Base-by-base conservation (phyloP, 768 basidiomycete genomes). In the Tephrocybe sp. region DNA sequence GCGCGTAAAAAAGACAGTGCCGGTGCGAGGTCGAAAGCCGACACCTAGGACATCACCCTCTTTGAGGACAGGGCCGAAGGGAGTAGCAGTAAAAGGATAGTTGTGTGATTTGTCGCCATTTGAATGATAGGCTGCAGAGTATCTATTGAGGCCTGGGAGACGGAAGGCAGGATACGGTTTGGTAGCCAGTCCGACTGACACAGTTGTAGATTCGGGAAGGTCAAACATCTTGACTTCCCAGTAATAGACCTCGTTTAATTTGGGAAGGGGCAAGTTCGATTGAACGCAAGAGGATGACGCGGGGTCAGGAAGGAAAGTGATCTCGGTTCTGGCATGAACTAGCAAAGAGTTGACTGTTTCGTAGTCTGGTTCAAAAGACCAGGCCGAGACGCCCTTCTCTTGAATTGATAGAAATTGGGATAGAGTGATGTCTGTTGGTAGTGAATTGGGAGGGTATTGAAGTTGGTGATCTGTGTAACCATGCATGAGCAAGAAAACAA, bases 171-270 rank as follows among this genome's bases (percentile, higher is more conserved):
- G 97, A 63, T 92, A 98, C 8, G 97, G 97, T 67, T 97, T 98
- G 2, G 97, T 99, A 15, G 95, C 94, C 30, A 99, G 67, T 29
- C 97, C 97, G 42, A 98, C 82, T 27, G 92, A 84, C n/a, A 97
- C 87, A 38, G 78, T 89, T 8, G 94, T 98, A 2, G 80, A 73
- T 53, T 81, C 75, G 11, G 94, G 93, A 47, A 97, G 86, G 69
- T 99, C 97, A 64, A 94, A 98, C 89, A 98, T 91, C 73, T 99
- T 99, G 54, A 93, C 89, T 65, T 99, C 97, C 91, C 91, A 99
- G 65, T 99, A 99, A 65, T 99, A 99, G 11, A 97, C 94, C 66
- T 98, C 97, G 70, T 99, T 99, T 42, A 98, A 76, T 64, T 97
- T 97, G 11, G 97, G 97, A 3, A 99, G 73, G 2, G 97, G 97